These are phyloP conservation scores for Coemansia sp. DNA, from an alignment of 192 early-diverging fungal genomes.

Conservation along the genomic window DNA sequence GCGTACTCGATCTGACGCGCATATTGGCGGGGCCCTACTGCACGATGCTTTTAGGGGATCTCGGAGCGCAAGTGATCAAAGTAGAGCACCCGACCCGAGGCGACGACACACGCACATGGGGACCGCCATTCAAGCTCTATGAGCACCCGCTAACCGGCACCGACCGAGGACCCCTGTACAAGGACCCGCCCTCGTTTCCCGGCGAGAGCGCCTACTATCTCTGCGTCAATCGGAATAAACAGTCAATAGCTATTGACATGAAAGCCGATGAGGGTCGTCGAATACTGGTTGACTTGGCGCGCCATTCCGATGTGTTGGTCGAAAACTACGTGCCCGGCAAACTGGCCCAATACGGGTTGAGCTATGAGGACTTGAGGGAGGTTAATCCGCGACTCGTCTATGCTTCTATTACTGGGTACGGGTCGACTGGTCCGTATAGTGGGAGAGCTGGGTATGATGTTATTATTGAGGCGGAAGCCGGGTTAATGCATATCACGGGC, in stretches of 20 bases:
- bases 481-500: slow-evolving; percentile 96
- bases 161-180: slow-evolving; percentile 32
- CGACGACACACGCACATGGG: slow-evolving; percentile 91
- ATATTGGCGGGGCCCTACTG: slow-evolving; percentile 77
- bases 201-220: slow-evolving; percentile 89
- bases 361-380: slow-evolving; percentile 64
- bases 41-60: slow-evolving; percentile 74
- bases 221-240: slow-evolving; percentile 89
- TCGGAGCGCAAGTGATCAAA: slow-evolving; percentile 90
- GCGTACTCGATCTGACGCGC: slow-evolving; percentile 71
- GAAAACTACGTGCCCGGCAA: slow-evolving; percentile 94
- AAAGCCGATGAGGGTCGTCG: slow-evolving; percentile 61
- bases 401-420: slow-evolving; percentile 83
- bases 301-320: slow-evolving; percentile 74
- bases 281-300: slow-evolving; percentile 68
- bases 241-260: slow-evolving; percentile 84
- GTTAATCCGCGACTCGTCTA: slow-evolving; percentile 84
- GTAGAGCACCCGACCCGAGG: slow-evolving; percentile 79
- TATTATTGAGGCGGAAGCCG: slow-evolving; percentile 84
- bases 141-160: slow-evolving; percentile 9
- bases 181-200: slow-evolving; percentile 21
- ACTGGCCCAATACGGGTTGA: slow-evolving; percentile 70
- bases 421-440: slow-evolving; percentile 80
- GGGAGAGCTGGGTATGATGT: slow-evolving; percentile 87
- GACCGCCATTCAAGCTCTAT: slow-evolving; percentile 57